These are phyloP conservation scores for Monilinia fructigena DNA, from an alignment of 2,329 filamentous ascomycete genomes.

Conservation along the genomic window DNA sequence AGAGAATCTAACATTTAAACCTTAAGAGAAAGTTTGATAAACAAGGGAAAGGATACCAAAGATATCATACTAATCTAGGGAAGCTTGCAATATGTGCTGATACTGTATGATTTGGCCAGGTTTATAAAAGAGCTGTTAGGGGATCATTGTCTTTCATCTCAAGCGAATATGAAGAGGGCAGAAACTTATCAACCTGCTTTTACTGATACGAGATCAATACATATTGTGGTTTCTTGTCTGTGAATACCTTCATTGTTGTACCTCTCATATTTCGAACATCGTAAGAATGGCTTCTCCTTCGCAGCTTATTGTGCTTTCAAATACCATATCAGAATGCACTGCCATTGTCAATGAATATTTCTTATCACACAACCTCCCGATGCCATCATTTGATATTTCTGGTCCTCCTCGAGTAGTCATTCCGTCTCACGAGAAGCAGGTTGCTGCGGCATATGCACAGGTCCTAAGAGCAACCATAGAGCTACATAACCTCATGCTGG, in stretches of 20 bases:
- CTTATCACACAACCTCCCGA: background rate
- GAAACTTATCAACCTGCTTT: background rate
- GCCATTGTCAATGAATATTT: slow-evolving; percentile 8
- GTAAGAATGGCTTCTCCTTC: too few relatives aligned
- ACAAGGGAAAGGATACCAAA: background rate
- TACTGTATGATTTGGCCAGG: background rate
- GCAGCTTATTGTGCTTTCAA: too few relatives aligned
- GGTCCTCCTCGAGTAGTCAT: background rate
- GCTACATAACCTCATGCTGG: slow-evolving; percentile 13
- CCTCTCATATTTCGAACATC: too few relatives aligned
- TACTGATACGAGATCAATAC: background rate
- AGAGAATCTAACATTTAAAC: background rate
- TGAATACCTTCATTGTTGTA: too few relatives aligned
- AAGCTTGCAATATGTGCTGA: too few relatives aligned
- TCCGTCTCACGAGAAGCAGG: slow-evolving; percentile 1
- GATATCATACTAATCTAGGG: too few relatives aligned
- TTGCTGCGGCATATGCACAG: slow-evolving; percentile 6
- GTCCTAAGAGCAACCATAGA: slow-evolving; percentile 13
- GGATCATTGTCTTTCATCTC: background rate
- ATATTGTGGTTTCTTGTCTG: too few relatives aligned
- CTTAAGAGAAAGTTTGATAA: background rate
- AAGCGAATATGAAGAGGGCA: background rate
- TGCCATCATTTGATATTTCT: slow-evolving; percentile 13
- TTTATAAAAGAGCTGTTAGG: background rate
- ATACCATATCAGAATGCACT: too few relatives aligned